Evolutionary conservation across 352 stramenopile genomes (phyloP).

Genomic region (Globisporangium polare): DNA sequence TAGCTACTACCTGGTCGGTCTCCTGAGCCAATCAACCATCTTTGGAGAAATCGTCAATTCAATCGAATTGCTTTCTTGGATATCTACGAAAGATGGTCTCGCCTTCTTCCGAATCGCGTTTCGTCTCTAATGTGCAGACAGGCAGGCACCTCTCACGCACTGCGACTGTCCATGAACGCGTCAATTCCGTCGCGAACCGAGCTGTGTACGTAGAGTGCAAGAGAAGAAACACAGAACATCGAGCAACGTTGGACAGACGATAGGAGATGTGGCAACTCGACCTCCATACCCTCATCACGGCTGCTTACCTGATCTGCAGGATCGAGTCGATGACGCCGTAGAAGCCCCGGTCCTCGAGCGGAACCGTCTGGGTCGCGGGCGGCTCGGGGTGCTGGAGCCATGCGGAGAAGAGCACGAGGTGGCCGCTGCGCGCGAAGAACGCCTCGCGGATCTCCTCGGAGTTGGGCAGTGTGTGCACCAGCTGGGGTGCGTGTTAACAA

Average conservation of each 20-base stretch:
- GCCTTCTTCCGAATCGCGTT: not conserved
- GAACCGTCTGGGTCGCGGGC: slow-evolving; percentile 57
- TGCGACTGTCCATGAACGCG: slow-evolving; percentile 48
- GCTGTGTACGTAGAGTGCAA: slow-evolving; percentile 20
- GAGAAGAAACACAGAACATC: not conserved
- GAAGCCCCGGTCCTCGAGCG: slow-evolving; percentile 63
- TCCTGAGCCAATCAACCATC: too few relatives aligned
- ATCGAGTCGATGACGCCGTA: slow-evolving; percentile 74
- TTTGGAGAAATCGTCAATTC: not conserved
- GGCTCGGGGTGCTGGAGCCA: slow-evolving; percentile 78
- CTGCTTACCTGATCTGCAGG: slow-evolving; percentile 58
- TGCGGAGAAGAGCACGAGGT: slow-evolving; percentile 61
- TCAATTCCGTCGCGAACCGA: slow-evolving; percentile 59
- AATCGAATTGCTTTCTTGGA: not conserved
- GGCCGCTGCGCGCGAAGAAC: slow-evolving; percentile 49
- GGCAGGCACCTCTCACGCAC: not conserved
- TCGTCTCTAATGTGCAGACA: slow-evolving; percentile 4
- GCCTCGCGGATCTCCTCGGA: slow-evolving; percentile 23
- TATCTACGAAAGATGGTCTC: not conserved
- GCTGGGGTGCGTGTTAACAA: slow-evolving; percentile 1
- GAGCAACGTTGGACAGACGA: not conserved
- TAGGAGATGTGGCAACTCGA: not conserved
- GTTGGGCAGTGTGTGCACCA: slow-evolving; percentile 28
- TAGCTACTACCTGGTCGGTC: not conserved
- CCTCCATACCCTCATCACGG: not conserved